Conservation (phyloP, 805 yeast genomes). For the Candida nanaspora region DNA sequence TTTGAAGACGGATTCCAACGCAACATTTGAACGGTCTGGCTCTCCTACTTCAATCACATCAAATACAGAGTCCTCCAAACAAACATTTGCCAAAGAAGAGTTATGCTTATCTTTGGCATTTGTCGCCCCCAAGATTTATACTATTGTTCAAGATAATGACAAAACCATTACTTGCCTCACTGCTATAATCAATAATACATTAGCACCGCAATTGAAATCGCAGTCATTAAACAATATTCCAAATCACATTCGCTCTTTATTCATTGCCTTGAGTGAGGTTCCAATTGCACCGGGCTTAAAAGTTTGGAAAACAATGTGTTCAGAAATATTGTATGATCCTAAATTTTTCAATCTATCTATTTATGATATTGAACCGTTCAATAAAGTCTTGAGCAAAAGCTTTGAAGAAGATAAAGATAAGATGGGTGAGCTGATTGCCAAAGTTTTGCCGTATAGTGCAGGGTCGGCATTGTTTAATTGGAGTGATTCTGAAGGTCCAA, state of each 20-base stretch:
- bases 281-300: conserved; percentile 32
- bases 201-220: conserved; percentile 46
- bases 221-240: conserved; percentile 33
- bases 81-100: conserved; percentile 30
- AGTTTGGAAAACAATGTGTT: conserved; percentile 57
- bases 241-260: conserved; percentile 34
- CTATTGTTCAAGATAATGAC: conserved; percentile 52
- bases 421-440: conserved; percentile 42
- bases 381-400: conserved; percentile 54
- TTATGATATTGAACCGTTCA: conserved; percentile 39
- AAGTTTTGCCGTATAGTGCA: conserved; percentile 41
- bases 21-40: not conserved
- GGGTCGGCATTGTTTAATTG: conserved; percentile 40
- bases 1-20: not conserved
- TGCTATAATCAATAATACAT: conserved; percentile 43
- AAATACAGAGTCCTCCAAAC: not conserved
- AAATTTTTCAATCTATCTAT: conserved; percentile 39
- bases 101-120: conserved; percentile 33
- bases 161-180: conserved; percentile 43
- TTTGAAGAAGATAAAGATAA: conserved; percentile 54
- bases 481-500: conserved; percentile 27
- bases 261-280: conserved; percentile 29
- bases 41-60: not conserved
- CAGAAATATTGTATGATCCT: conserved; percentile 58
- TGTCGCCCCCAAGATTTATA: conserved; percentile 33